Conservation (phyloP, 139 green algal species). For the Pedinophyceae sp. region DNA sequence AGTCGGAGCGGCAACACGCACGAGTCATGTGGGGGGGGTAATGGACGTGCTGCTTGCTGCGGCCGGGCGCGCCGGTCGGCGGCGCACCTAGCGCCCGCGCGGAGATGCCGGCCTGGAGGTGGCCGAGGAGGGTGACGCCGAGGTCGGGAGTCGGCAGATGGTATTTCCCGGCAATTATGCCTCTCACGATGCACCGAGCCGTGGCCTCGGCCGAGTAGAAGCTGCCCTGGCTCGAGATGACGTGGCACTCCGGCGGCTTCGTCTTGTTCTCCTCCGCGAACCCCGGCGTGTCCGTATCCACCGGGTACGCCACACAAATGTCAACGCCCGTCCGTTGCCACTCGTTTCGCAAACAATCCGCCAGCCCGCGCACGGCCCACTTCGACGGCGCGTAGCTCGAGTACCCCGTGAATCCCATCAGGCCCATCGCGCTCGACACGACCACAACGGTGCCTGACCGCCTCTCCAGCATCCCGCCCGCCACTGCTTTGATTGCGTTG, state of each 20-base stretch:
- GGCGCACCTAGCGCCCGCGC: no score
- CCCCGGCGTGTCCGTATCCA: slow-evolving; percentile 68
- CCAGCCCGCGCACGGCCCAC: slow-evolving; percentile 61
- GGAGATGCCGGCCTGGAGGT: no score
- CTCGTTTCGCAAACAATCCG: slow-evolving; percentile 67
- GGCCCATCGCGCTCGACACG: slow-evolving; percentile 32
- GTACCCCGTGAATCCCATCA: slow-evolving; percentile 38
- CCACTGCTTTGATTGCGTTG: slow-evolving; percentile 30
- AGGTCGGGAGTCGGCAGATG: no score
- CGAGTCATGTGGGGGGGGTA: no score
- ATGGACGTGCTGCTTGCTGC: no score
- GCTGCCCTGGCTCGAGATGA: no score
- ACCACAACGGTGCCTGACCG: slow-evolving; percentile 43
- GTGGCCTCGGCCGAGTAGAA: no score
- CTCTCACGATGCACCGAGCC: no score
- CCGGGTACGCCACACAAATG: slow-evolving; percentile 52
- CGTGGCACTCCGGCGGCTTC: slow-evolving; percentile 40
- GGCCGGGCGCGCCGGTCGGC: no score
- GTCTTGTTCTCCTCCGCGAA: slow-evolving; percentile 39
- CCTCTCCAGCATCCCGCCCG: slow-evolving; percentile 44
- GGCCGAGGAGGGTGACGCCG: no score
- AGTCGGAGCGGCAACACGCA: no score
- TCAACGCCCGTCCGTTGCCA: slow-evolving; percentile 30
- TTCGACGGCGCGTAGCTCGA: slow-evolving; percentile 57
- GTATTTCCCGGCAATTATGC: no score